phyloP scores from a whole-genome alignment of 1,139 yeast genomes.

The Protomyces inouyei region DNA sequence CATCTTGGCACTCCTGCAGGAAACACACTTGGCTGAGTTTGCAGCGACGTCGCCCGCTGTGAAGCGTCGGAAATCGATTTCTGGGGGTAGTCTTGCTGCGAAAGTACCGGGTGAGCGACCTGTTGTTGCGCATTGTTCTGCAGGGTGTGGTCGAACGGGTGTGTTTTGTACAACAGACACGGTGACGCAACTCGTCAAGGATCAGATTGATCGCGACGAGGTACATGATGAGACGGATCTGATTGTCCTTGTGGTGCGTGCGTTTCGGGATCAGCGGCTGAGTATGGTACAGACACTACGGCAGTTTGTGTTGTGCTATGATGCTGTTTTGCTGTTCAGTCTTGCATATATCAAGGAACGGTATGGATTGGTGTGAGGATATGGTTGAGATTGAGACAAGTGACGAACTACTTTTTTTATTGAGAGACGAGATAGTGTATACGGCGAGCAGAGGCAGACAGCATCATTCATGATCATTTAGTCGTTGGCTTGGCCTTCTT shows the following conservation, averaged over 20 bases:
- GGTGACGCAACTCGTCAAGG: slow-evolving; percentile 47
- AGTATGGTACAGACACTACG: slow-evolving; percentile 80
- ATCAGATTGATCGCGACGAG: slow-evolving; percentile 20
- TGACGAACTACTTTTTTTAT: no score
- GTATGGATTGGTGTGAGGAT: not conserved
- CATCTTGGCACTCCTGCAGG: slow-evolving; percentile 49
- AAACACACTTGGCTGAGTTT: slow-evolving; percentile 35
- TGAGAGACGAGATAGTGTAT: no score
- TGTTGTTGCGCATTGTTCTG: slow-evolving; percentile 74
- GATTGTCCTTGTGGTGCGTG: slow-evolving; percentile 53
- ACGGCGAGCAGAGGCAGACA: no score
- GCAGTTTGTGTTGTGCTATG: slow-evolving; percentile 71
- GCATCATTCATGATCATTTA: no score
- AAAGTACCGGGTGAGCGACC: slow-evolving; percentile 39
- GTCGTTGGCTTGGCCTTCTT: no score
- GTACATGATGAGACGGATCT: slow-evolving; percentile 45
- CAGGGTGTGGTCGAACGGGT: slow-evolving; percentile 92
- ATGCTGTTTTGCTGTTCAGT: slow-evolving; percentile 41
- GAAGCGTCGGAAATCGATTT: slow-evolving; percentile 8
- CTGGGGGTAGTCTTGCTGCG: not conserved
- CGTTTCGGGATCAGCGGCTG: slow-evolving; percentile 63
- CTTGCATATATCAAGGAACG: not conserved
- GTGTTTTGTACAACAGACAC: slow-evolving; percentile 74
- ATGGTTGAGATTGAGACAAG: not conserved
- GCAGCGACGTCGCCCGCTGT: not conserved